Evolutionary conservation across 2,329 filamentous ascomycete species (phyloP), one percentile per base, ranked within the genome.

Genomic region (Diaporthe sp.): DNA sequence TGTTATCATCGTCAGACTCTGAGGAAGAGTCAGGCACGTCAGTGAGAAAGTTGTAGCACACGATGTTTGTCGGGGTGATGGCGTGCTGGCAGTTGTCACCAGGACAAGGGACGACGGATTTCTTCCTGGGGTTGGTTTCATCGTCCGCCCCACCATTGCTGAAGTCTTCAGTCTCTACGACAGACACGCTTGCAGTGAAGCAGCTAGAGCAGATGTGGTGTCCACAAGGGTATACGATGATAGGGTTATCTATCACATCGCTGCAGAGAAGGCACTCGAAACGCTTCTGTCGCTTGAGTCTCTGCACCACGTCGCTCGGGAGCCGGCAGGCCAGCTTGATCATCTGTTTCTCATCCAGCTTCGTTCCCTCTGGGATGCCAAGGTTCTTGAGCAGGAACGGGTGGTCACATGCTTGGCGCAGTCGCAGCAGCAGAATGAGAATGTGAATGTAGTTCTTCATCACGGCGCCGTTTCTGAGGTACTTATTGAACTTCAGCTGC

Each of bases 381-480:
- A 80, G 77, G 19, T 82, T 68, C 34, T 75, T 76, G 67, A 90
- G 87, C 61, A 93, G 90, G 80, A 94, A 91, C 1, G 93, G 93
- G 81, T 95, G 94, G 78, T 93, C 95, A 79, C 92, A 94, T n/a
- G 92, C 92, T 83, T 95, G 94, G 34, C 94, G 91, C 15, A 96
- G 87, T 34, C 94, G 92, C 60, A 96, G 87, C 62, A 96, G 87
- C 22, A 97, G 86, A 6, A 96, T 92, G 28, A 98, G 86, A 51
- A 97, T 92, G 76, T 92, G 92, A 4, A 92, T 93, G 81, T 97
- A 98, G 73, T 93, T 90, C 73, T 88, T 60, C 49, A 57, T 75
- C 10, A 75, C 39, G 2, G 77, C 76, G 2, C 79, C 79, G 6
- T 77, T 73, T 60, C 77, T 78, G 34, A 81, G 49, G 37, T 80